Evolutionary conservation across 768 basidiomycete genomes (phyloP), one percentile per base, ranked within the genome.

Genomic region (Amanita subjunquillea): DNA sequence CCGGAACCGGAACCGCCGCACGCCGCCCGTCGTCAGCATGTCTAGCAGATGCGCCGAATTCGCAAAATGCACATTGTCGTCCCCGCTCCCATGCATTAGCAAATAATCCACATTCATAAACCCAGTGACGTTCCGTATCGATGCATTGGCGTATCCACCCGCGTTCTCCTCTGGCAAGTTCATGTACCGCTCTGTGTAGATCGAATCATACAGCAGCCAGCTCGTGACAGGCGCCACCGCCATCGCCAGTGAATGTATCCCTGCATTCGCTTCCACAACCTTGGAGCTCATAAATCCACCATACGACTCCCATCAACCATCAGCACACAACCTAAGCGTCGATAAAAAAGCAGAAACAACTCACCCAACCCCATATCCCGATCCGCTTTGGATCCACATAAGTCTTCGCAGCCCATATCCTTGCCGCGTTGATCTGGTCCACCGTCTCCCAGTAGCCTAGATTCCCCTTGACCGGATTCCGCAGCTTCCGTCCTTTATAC

Each of bases 121-220:
- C 3, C 84, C 91, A 8, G 84, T 85, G 46, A 96, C 91, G 62
- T 90, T 83, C 52, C 85, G 83, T 51, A 99, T 85, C 0, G 90
- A 89, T 15, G 89, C 87, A 45, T 86, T 91, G 58, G 86, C 68
- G 71, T 99, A 99, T n/a, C 96, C 96, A 0, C 72, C 81, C 0
- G 78, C 78, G 65, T 98, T 97, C 8, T 78, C 68, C 13, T 73
- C 64, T 0, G 93, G 93, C 23, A 88, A 75, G 58, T 83, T 81
- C 93, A 98, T 93, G 74, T 97, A 98, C 15, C 96, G 83, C 60
- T 99, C 96, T 2, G 96, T 99, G 66, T 98, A 98, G 57, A 98
- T 86, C 0, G 92, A 87, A 69, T 98, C 86, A 58, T 92, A 90
- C 48, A 90, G 63, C 43, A 73, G 73, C 89, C 91, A 94, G 58